Base-by-base conservation (phyloP, 2,329 filamentous ascomycete genomes). In the Monilinia aucupariae region DNA sequence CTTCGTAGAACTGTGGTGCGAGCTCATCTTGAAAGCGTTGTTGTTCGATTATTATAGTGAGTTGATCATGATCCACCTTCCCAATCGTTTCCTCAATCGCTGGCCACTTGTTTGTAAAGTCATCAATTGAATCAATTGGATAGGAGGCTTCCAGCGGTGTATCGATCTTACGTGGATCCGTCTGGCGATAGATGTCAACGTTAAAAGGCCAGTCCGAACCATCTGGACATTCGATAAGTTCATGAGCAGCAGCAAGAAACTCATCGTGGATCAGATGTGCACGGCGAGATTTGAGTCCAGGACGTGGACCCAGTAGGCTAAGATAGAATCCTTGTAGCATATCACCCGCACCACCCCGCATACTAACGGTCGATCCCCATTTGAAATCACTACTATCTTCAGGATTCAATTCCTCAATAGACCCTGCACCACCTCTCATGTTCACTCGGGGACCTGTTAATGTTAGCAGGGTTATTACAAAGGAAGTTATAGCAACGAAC, bases 31-130 rank as follows among this genome's bases (percentile, higher is more conserved):
- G 13, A n/a, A 59, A 50, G 8, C 56, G 30, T 8, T 59, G 32
- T 50, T 41, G 6, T 39, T 59, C 22, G 22, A 58, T 58, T 47
- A 58, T 34, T n/a, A 58, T 58, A 34, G 41, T 58, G 41, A 58
- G 41, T 47, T 58, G 54, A 32, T 58, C 41, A 39, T 58, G 54
- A 58, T 58, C 54, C 30, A 58, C 54, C 34, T 58, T 58, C 17
- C 54, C 41, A 25, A 58, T 58, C 4, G 13, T 45, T 17, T 48
- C 30, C 30, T 47, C 54, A 12, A 58, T 58, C 12, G 9, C 22
- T 47, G 41, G 41, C 54, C 54, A 58, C 27, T 37, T 58, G 10
- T 7, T 15, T 34, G 3, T 13, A 25, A 58, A 58, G 12, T 58
- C 30, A 25, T 2, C 30, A 3, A 47, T 45, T 37, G 54, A 58